Percentiles rank a stretch among this genome's conserved stretches.
Conservation (phyloP, 345 rosid genomes). For the Aegle marmelos region DNA sequence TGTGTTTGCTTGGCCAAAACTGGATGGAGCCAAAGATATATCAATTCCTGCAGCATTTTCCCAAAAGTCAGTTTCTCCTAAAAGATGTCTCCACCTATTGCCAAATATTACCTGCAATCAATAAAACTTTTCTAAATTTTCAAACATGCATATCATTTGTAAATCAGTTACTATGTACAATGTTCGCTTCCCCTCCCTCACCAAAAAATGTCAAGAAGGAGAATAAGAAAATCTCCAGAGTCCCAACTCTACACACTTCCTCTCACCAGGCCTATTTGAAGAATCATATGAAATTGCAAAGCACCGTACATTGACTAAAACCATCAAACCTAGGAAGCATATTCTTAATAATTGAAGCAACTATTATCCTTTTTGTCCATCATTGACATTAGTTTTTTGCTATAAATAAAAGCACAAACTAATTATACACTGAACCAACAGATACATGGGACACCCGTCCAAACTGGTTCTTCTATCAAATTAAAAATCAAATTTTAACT, state of each 20-base stretch:
- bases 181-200: too few relatives aligned
- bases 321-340: too few relatives aligned
- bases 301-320: background rate
- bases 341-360: background rate
- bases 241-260: background rate
- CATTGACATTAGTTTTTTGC: background rate
- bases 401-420: background rate
- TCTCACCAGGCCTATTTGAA: background rate
- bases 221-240: background rate
- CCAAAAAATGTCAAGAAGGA: too few relatives aligned
- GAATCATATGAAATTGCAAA: background rate
- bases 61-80: conserved; percentile 94
- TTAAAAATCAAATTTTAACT: conserved; percentile 28
- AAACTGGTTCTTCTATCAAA: background rate
- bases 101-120: conserved; percentile 83
- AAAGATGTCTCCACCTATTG: conserved; percentile 92
- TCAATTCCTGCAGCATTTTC: conserved; percentile 92
- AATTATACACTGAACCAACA: background rate
- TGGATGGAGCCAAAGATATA: conserved; percentile 83
- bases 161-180: background rate
- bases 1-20: conserved; percentile 97
- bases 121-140: conserved; percentile 8
- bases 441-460: background rate
- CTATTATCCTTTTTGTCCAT: background rate
- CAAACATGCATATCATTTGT: background rate